These are phyloP conservation scores for Sporisorium reilianum DNA, from an alignment of 1,284 basidiomycete genomes.

Conservation along the genomic window DNA sequence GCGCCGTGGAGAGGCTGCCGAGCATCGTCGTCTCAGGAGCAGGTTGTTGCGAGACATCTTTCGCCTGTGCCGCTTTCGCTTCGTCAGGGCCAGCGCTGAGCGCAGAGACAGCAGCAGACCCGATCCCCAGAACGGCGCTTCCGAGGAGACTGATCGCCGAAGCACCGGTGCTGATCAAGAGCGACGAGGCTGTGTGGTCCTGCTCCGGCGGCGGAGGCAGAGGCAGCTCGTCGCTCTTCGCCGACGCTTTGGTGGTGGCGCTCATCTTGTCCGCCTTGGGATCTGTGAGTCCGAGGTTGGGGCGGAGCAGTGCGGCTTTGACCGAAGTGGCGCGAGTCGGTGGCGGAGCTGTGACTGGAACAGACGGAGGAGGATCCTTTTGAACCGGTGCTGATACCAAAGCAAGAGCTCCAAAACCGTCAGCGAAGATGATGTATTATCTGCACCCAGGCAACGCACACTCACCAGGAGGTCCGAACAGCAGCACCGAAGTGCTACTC, in stretches of 20 bases:
- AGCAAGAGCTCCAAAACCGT: too few species aligned
- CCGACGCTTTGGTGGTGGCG: background rate
- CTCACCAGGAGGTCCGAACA: constrained; percentile 26
- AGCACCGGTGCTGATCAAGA: constrained; percentile 10
- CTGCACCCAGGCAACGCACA: too few species aligned
- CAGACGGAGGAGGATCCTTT: constrained; percentile 20
- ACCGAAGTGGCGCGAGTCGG: background rate
- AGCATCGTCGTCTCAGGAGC: constrained; percentile 4
- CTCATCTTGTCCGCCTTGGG: background rate
- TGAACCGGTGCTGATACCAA: constrained; percentile 16
- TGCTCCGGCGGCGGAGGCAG: constrained; percentile 14
- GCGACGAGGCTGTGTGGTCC: constrained; percentile 10
- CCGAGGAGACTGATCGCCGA: constrained; percentile 33
- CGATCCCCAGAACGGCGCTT: constrained; percentile 16
- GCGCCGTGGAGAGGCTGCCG: constrained; percentile 8
- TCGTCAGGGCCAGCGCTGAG: constrained; percentile 5
- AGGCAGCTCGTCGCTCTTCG: constrained; percentile 8
- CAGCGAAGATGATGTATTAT: too few species aligned
- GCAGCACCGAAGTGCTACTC: constrained; percentile 20
- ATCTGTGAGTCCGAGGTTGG: constrained; percentile 13
- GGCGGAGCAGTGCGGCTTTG: constrained; percentile 12
- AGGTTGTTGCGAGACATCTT: too few species aligned
- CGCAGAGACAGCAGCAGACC: constrained; percentile 19
- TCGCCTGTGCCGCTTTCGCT: background rate
- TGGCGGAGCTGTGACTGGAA: background rate